A percentile compares a stretch with the other conserved stretches of the same genome.
Conservation (phyloP, 2,329 filamentous ascomycete genomes). For the Myriosclerotinia duriaeana region DNA sequence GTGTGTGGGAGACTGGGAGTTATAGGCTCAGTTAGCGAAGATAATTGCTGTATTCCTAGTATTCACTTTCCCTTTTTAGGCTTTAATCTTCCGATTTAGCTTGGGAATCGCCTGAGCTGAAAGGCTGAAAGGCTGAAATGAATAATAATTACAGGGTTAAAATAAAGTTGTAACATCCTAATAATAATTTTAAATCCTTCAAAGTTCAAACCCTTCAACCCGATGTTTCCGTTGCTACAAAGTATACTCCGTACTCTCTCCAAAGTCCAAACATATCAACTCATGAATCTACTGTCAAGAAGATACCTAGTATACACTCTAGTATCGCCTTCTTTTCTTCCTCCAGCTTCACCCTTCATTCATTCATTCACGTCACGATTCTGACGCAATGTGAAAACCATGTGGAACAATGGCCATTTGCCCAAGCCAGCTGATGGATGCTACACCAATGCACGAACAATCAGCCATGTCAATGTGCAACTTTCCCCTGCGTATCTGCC, state of each 20-base stretch:
- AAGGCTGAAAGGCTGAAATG: neutral
- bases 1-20: too few relatives aligned
- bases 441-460: neutral
- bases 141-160: too few relatives aligned
- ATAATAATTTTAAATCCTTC: too few relatives aligned
- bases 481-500: neutral
- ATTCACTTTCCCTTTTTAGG: neutral
- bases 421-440: neutral
- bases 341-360: too few relatives aligned
- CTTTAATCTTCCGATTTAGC: conserved; percentile 1
- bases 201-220: too few relatives aligned
- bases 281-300: neutral
- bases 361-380: neutral
- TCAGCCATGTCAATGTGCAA: neutral
- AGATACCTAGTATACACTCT: neutral
- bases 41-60: neutral
- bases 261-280: too few relatives aligned
- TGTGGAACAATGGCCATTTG: neutral
- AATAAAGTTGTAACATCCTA: too few relatives aligned
- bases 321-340: neutral
- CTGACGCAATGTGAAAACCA: neutral
- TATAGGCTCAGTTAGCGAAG: too few relatives aligned
- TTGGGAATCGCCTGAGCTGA: neutral
- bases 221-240: too few relatives aligned
- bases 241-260: too few relatives aligned